These are phyloP conservation scores for Xylaria bambusicola DNA, from an alignment of 495 filamentous ascomycete species.

Conservation along the genomic window DNA sequence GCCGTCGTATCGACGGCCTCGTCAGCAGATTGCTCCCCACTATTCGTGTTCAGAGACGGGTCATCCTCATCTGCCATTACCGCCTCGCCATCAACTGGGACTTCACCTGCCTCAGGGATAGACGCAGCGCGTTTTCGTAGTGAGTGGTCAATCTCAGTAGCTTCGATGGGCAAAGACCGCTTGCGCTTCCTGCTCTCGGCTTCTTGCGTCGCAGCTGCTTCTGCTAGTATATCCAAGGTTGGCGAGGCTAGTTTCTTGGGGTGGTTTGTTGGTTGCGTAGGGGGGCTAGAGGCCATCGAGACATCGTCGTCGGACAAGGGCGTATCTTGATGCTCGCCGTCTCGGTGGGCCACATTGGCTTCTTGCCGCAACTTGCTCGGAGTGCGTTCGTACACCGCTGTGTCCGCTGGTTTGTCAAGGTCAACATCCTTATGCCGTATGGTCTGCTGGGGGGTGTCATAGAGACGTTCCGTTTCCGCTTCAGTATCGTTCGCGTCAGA, in stretches of 20 bases:
- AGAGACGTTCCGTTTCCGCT: conserved; percentile 93
- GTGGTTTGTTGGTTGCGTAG: conserved; percentile 26
- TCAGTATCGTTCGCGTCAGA: conserved; percentile 84
- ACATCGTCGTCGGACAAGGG: conserved; percentile 48
- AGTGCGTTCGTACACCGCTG: conserved; percentile 55
- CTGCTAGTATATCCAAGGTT: conserved; percentile 28
- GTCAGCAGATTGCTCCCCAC: conserved; percentile 43
- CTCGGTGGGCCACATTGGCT: conserved; percentile 33
- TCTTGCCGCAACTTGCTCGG: conserved; percentile 66
- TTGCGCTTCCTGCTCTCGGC: conserved; percentile 55
- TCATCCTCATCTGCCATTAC: conserved; percentile 46
- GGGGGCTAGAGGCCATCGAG: conserved; percentile 36
- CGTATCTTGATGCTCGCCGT: conserved; percentile 41
- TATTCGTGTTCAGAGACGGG: conserved; percentile 40
- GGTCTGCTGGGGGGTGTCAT: conserved; percentile 82
- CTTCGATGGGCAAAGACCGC: conserved; percentile 46
- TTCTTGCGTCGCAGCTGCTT: conserved; percentile 33
- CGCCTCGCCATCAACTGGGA: conserved; percentile 40
- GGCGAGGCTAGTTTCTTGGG: conserved; percentile 26
- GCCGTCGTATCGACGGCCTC: conserved; percentile 33
- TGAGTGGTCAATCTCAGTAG: conserved; percentile 52
- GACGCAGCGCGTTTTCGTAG: conserved; percentile 61
- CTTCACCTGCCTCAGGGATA: conserved; percentile 32
- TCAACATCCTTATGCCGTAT: conserved; percentile 63
- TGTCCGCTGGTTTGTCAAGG: conserved; percentile 43